Conservation (phyloP, 2,329 filamentous ascomycete genomes). For the Paecilomyces sp. region DNA sequence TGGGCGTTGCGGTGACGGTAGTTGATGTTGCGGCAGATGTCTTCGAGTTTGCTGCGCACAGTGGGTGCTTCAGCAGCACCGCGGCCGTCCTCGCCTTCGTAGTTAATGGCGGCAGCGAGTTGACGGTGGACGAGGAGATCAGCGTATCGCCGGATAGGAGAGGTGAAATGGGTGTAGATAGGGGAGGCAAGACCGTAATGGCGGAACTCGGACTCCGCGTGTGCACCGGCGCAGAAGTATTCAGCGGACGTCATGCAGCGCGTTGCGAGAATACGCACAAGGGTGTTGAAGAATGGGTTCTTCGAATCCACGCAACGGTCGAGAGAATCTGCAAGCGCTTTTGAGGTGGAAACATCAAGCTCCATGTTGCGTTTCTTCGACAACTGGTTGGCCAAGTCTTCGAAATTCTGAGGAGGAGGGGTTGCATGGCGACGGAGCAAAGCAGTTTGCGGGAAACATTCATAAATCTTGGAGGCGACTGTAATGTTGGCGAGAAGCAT, state of each 20-base stretch:
- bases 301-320: constrained; percentile 71
- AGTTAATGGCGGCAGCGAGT: constrained; percentile 89
- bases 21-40: constrained; percentile 97
- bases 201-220: constrained; percentile 87
- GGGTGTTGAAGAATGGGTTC: constrained; percentile 96
- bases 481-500: constrained; percentile 98
- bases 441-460: constrained; percentile 89
- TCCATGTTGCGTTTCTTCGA: constrained; percentile 77
- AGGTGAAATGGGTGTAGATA: constrained; percentile 99
- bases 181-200: constrained; percentile 95
- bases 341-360: constrained; percentile 76
- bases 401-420: constrained; percentile 92
- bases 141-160: constrained; percentile 94
- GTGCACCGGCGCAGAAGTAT: constrained; percentile 93
- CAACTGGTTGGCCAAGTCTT: constrained; percentile 85
- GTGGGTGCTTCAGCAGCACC: constrained; percentile 64
- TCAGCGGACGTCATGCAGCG: constrained; percentile 99
- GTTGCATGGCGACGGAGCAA: constrained; percentile 86
- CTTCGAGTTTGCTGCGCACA: constrained; percentile 77
- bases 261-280: constrained; percentile 94
- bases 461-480: constrained; percentile 83
- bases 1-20: constrained; percentile 94
- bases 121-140: constrained; percentile 91
- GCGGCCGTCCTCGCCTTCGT: constrained; percentile 53
- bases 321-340: constrained; percentile 86